Conservation (phyloP, 345 rosid genomes). For the Turritis glabra region DNA sequence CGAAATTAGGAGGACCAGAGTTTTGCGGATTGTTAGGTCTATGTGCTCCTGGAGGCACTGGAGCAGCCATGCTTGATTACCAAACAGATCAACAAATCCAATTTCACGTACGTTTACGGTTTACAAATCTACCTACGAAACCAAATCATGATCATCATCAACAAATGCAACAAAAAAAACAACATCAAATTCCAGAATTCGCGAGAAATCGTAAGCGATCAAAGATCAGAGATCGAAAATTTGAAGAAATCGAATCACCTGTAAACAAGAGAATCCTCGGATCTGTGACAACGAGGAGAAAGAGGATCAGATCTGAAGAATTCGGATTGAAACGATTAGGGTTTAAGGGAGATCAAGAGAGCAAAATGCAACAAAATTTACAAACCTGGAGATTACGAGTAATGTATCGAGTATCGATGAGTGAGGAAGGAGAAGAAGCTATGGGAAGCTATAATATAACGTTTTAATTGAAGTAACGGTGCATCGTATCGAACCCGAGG, state of each 20-base stretch:
- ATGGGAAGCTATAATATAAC: neutral
- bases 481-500: neutral
- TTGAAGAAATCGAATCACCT: slow-evolving; percentile 10
- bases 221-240: neutral
- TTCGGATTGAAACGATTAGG: slow-evolving; percentile 9
- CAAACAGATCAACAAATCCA: slow-evolving; percentile 17
- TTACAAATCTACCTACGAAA: neutral
- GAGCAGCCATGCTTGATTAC: slow-evolving; percentile 62
- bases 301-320: slow-evolving; percentile 28
- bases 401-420: neutral
- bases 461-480: slow-evolving; percentile 15
- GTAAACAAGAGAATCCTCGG: slow-evolving; percentile 20
- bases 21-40: slow-evolving; percentile 50
- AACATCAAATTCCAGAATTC: neutral
- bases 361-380: slow-evolving; percentile 7
- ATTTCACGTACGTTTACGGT: neutral
- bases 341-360: slow-evolving; percentile 27
- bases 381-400: slow-evolving; percentile 29
- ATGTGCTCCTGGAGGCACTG: slow-evolving; percentile 88
- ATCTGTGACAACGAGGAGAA: slow-evolving; percentile 19
- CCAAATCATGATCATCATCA: slow-evolving; percentile 10
- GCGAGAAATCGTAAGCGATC: neutral
- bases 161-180: neutral
- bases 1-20: slow-evolving; percentile 51
- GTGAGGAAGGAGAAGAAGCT: neutral